Evolutionary conservation across 73 alveolate species (phyloP), one percentile per base, ranked within the genome.

Genomic region (Paramecium biaurelia): DNA sequence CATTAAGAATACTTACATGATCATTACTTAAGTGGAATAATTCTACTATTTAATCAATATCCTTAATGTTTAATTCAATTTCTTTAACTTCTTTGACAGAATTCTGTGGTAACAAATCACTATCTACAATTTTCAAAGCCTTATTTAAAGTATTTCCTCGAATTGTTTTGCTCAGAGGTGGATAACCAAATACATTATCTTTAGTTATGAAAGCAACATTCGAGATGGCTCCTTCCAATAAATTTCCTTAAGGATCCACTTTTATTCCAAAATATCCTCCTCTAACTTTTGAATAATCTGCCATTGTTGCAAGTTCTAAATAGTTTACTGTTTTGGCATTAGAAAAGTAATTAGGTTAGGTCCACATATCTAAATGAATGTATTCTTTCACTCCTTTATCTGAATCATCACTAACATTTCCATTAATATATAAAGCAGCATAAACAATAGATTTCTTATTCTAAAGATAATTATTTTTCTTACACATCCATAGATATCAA

Each of bases 251-350:
- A 14, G 70, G 42, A 42, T 79, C 90, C 20, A 42, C 56, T 23
- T 79, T 79, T 18, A 79, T 79, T 41, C 90, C 90, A 79, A 79
- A 79, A 47, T 79, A 79, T 10, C 90, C 90, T 79, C 90, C 90
- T 21, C 90, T 38, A 1, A 30, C 32, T 42, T 79, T 79, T 43
- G 90, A 79, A 23, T 79, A 79, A n/a, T 79, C 90, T 30, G 90
- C 70, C 90, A 79, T 79, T 10, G 76, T 43, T 8, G 90, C 90
- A 10, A 79, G 32, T 79, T 41, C 90, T 11, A 79, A 45, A 79
- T 79, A 79, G 18, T 79, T 79, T 10, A 79, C 90, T 3, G 90
- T 79, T 18, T 79, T 79, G 21, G 90, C 90, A 47, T 79, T 79
- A 15, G 90, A 41, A 23, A 79, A 79, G 47, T 79, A 79, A 79